Evolutionary conservation across 2,329 filamentous ascomycete species (phyloP), one percentile per base, ranked within the genome.

Genomic region (Ophiocordyceps polyrhachis-furcata): DNA sequence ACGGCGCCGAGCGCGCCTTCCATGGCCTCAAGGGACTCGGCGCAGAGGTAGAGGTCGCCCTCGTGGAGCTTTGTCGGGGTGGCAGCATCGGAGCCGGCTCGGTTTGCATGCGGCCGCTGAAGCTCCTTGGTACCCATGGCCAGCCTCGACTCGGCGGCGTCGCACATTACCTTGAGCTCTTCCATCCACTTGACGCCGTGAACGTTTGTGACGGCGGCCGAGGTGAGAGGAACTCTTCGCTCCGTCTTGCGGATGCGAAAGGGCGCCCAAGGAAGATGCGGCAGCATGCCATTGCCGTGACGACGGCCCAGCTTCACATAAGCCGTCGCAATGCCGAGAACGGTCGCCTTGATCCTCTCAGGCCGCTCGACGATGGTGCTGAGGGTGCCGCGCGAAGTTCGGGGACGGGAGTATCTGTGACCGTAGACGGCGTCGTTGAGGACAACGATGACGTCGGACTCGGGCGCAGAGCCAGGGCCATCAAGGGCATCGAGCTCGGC

Each of bases 391-490:
- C 81, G 81, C 20, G 77, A 81, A 1, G 86, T 81, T 53, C 83
- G 80, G 4, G 86, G 86, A 41, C 91, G 74, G 12, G 88, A 85
- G 61, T 79, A 98, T 20, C 87, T 80, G 63, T 98, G 91, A 21
- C 89, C 88, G 58, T 96, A 98, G 62, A 89, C 94, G 44, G 83
- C 80, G 64, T 98, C 91, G 55, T 96, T 87, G 2, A 98, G 66
- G 28, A 98, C 73, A 42, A 96, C 87, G 5, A 93, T 64, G 0
- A 86, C 86, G 48, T 87, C 68, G 12, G 73, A 62, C 31, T 63
- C 51, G 23, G 61, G 56, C 9, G 61, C 60, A 2, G 62, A 58
- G 12, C 63, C 58, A 2, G 56, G 56, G 29, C 65, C 63, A 46
- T 79, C 72, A 53, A 85, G 79, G 7, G 70, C 61, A 15, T 74